Base-by-base conservation (phyloP, 768 basidiomycete genomes). In the Boletus eberwhitei region DNA sequence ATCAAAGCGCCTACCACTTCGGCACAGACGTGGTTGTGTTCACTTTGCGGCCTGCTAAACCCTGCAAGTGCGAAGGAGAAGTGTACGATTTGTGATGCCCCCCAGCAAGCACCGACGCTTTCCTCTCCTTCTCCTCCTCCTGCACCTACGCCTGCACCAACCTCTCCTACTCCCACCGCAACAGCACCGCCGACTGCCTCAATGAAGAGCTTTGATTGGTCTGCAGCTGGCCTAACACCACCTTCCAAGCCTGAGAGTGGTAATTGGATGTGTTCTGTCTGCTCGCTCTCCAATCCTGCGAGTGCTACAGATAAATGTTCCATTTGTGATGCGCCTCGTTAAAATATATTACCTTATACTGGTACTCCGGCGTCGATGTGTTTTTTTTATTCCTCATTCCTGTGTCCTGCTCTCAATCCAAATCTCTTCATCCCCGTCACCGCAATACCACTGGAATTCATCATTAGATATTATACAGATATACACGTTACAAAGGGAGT, bases 21-120 rank as follows among this genome's bases (percentile, higher is more conserved):
- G 19, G 50, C 54, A 6, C 63, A 59, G 43, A 60, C 57, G n/a
- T 90, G 88, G 88, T 79, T 59, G 16, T 90, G 88, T 64, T 69
- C 67, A 1, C 59, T 67, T 4, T 91, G 89, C 56, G 72, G 70
- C 64, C 60, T 77, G 35, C 62, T 64, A 46, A 80, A 76, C 51
- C 64, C 75, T 4, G 70, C 60, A 4, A 62, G 59, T 22, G 75
- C 69, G 16, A 69, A 59, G 45, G 74, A 75, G 32, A 79, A 80
- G 57, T 81, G 81, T 57, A 69, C 66, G 5, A 53, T 78, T 11
- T 82, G 80, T 51, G 79, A 79, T 24, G 59, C 73, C 1, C 74
- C 73, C 0, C 69, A 70, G 38, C 69, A 59, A 35, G 62, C 50
- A 61, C 46, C 61, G 26, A 40, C 55, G 26, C n/a, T 24, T n/a